Evolutionary conservation across 345 rosid genomes (phyloP), one percentile per base, ranked within the genome.

Genomic region (Brassica nigra): DNA sequence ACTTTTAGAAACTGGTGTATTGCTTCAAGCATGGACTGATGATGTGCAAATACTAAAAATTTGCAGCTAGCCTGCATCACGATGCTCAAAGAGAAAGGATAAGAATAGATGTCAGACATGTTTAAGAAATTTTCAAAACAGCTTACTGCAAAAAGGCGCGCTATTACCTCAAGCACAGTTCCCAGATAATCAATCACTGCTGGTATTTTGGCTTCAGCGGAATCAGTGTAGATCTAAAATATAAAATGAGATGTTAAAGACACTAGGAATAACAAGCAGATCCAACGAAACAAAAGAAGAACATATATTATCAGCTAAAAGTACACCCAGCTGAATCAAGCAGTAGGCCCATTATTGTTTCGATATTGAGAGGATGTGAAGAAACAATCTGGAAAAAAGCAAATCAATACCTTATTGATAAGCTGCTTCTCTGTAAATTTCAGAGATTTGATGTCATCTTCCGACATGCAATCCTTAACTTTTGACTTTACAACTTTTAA

Each of bases 41-140:
- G 99, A 81, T 92, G 97, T 1, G 97, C 98, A 90, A 92, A 94
- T 71, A 92, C 86, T 29, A 94, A 86, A 88, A 94, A 94, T 84
- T 94, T 94, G 92, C 98, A 94, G 76, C 89, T 93, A 57, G 97
- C 98, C 98, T 94, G 93, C 85, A 88, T 63, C 31, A 61, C 29
- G 61, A 61, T 1, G 30, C 16, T 58, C 66, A 5, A 67, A 12
- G 78, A 76, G 62, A 76, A 72, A 77, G 47, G 18, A 66, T 12
- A 52, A 33, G 49, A 77, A 71, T 47, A 71, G 6, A 36, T 61
- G 68, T 72, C 65, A 76, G 63, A 58, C 33, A 76, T 58, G 66
- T 59, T 33, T 14, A 44, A 9, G 28, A 8, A 14, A 8, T 62
- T 67, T 55, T 9, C 9, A 44, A 47, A 71, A 66, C 70, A 71